These are phyloP conservation scores for Grigorovia yakushimaensis DNA, from an alignment of 805 yeast species.

Conservation along the genomic window DNA sequence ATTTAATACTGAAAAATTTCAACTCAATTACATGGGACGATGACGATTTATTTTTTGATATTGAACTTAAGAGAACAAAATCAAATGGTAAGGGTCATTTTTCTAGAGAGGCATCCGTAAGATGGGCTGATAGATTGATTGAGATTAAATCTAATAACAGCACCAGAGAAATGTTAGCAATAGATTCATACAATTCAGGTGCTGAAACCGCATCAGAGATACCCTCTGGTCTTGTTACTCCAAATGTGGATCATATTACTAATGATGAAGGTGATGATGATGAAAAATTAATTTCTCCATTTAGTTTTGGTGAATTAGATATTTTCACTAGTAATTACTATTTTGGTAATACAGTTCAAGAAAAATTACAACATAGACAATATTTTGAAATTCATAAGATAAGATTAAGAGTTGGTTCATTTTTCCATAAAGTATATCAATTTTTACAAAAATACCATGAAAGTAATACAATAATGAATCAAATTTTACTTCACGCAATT, in stretches of 20 bases:
- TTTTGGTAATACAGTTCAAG: slow-evolving; percentile 45
- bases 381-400: slow-evolving; percentile 50
- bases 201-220: slow-evolving; percentile 30
- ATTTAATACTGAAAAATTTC: slow-evolving; percentile 22
- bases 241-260: slow-evolving; percentile 29
- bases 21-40: slow-evolving; percentile 27
- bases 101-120: slow-evolving; percentile 26
- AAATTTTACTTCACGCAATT: slow-evolving; percentile 51
- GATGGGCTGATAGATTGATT: slow-evolving; percentile 18
- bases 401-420: slow-evolving; percentile 49
- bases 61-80: slow-evolving; percentile 18
- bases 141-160: slow-evolving; percentile 4
- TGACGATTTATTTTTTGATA: slow-evolving; percentile 29
- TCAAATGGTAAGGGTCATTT: slow-evolving; percentile 41
- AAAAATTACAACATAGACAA: slow-evolving; percentile 33
- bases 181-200: slow-evolving; percentile 9
- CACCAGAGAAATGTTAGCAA: not conserved
- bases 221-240: slow-evolving; percentile 29
- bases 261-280: not conserved
- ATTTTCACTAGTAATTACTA: slow-evolving; percentile 55
- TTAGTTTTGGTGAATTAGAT: slow-evolving; percentile 43
- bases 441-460: slow-evolving; percentile 41
- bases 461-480: slow-evolving; percentile 56
- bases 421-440: slow-evolving; percentile 48
- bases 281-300: not conserved